Evolutionary conservation across 1,139 yeast species (phyloP).

Genomic region (Geotrichum siamense): DNA sequence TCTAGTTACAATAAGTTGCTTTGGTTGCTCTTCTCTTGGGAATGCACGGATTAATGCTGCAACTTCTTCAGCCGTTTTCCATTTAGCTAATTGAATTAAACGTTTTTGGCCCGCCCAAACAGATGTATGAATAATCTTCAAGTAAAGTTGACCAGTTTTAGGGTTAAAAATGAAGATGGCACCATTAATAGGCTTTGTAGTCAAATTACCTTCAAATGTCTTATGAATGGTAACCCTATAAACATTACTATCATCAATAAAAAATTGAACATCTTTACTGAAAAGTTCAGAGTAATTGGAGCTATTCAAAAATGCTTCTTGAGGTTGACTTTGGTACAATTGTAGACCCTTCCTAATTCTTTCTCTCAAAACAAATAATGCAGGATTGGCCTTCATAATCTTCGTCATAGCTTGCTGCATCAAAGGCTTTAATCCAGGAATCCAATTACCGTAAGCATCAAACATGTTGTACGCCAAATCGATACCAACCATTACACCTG

Average conservation of each 20-base stretch:
- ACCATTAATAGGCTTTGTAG: constrained; percentile 92
- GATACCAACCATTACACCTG: constrained; percentile 84
- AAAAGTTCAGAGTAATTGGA: constrained; percentile 86
- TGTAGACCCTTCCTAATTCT: constrained; percentile 91
- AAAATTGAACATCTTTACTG: constrained; percentile 72
- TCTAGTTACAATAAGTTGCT: constrained; percentile 81
- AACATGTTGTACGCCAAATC: constrained; percentile 95
- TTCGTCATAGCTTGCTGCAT: constrained; percentile 90
- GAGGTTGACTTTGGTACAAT: constrained; percentile 87
- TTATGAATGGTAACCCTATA: constrained; percentile 90
- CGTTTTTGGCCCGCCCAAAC: constrained; percentile 98
- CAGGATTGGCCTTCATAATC: constrained; percentile 93
- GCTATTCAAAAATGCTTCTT: constrained; percentile 84
- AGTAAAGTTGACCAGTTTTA: constrained; percentile 63
- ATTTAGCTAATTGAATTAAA: constrained; percentile 85
- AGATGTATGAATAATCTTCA: constrained; percentile 86
- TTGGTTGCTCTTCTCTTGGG: constrained; percentile 92
- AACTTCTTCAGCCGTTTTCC: constrained; percentile 98
- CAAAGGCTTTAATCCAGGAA: constrained; percentile 85
- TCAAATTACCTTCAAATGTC: constrained; percentile 87
- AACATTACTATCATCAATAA: constrained; percentile 89
- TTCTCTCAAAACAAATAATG: constrained; percentile 83
- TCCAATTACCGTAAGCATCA: constrained; percentile 97
- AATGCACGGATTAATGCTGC: constrained; percentile 83
- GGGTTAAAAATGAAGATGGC: constrained; percentile 88